Evolutionary conservation across 2,329 filamentous ascomycete genomes (phyloP).

Genomic region (Colletotrichum scovillei): DNA sequence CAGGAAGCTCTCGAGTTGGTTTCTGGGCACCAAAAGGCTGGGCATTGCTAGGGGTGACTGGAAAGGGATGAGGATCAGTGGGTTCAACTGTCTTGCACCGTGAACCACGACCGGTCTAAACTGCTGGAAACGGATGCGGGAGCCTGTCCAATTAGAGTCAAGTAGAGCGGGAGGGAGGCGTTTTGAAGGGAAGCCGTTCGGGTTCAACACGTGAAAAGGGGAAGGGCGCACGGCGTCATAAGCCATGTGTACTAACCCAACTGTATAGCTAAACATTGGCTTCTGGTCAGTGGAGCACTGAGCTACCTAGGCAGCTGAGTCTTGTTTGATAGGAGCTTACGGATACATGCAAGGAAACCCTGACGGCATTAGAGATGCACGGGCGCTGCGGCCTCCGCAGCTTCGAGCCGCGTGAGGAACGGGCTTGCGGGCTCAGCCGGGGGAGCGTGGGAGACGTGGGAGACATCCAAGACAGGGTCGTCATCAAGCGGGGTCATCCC

Average conservation of each 20-base stretch:
- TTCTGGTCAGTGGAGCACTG: not conserved
- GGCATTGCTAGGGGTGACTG: constrained; percentile 1
- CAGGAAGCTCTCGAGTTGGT: not conserved
- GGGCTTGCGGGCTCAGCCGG: constrained; percentile 7
- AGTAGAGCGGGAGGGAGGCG: not conserved
- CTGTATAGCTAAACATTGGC: not conserved
- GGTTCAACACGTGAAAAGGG: not conserved
- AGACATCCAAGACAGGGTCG: constrained; percentile 21
- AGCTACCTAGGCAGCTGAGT: not conserved
- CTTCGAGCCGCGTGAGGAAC: not conserved
- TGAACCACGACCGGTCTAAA: not conserved
- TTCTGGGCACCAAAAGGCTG: not conserved
- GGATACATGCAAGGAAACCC: constrained; percentile 12
- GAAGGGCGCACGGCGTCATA: not conserved
- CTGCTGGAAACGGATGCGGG: not conserved
- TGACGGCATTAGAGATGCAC: constrained; percentile 6
- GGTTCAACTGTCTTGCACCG: not conserved
- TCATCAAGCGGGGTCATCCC: constrained; percentile 34
- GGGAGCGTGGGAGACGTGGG: not conserved
- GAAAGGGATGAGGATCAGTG: not conserved
- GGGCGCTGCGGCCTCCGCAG: not conserved
- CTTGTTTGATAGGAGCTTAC: constrained; percentile 1
- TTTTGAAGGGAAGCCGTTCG: not conserved
- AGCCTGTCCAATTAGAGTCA: not conserved
- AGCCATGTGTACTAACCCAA: not conserved